phyloP scores from a whole-genome alignment of 2,329 filamentous ascomycete genomes.

The Diaporthe australafricana region DNA sequence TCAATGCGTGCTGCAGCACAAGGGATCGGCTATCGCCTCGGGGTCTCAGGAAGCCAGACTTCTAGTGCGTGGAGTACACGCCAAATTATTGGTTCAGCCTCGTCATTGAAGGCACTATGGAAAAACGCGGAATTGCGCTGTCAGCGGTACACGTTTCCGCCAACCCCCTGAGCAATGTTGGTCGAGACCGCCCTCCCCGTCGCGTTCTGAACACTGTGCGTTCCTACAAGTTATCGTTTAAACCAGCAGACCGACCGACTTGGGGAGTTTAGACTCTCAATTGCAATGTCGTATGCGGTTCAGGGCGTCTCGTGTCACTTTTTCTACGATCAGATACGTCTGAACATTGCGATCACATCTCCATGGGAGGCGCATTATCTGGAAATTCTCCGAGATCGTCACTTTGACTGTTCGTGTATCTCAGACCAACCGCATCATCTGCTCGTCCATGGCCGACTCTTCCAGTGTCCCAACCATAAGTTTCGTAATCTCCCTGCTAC shows the following conservation, averaged over 20 bases:
- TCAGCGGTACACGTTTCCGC: constrained; percentile 5
- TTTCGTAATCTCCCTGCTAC: neutral
- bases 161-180: neutral
- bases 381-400: neutral
- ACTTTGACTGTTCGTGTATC: neutral
- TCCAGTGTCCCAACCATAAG: neutral
- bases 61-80: constrained; percentile 3
- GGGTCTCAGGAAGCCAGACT: neutral
- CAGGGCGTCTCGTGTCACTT: constrained; percentile 12
- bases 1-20: neutral
- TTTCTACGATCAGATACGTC: neutral
- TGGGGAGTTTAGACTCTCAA: neutral
- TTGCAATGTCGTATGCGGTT: neutral
- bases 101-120: neutral
- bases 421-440: neutral
- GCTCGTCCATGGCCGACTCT: neutral
- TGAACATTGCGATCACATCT: neutral
- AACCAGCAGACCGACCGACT: neutral
- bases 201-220: neutral
- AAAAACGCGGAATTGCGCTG: constrained; percentile 11
- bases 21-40: neutral
- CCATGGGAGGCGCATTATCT: constrained; percentile 1
- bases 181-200: neutral
- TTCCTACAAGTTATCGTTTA: neutral
- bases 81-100: neutral